Evolutionary conservation across 257 asterid species (phyloP), one percentile per base, ranked within the genome.

Genomic region (Forsythia suspensa): DNA sequence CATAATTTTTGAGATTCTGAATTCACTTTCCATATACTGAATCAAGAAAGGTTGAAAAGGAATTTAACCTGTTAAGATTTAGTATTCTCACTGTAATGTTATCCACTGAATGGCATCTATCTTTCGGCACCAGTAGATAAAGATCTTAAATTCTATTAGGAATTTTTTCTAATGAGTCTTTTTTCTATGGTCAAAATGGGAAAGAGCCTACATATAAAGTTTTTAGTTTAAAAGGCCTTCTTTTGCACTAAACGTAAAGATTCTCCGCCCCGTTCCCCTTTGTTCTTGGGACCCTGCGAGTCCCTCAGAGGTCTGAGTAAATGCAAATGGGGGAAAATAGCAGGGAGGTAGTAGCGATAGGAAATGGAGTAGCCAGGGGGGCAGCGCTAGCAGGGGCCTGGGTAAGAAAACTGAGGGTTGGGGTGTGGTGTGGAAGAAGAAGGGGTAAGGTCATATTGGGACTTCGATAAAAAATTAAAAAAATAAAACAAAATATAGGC

Each of bases 1-100:
- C 79, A 82, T 86, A 73, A 75, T 68, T 70, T 66, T 79, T 66
- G 0, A 67, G 87, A 79, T 85, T 82, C 86, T 80, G 81, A 72
- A 70, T 80, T 72, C 70, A 59, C 52, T 46, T 41, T 80, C 75
- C 46, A 29, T 65, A 41, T 46, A 38, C 29, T 57, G 66, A 44
- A 79, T 73, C 76, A 73, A 76, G 21, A 73, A 34, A 71, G 44
- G 29, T 36, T 48, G 65, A 34, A 77, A 73, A 40, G 44, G 8
- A 48, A 63, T 52, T 85, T 55, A 72, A 29, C 48, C n/a, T 74
- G 44, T 69, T 38, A 4, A 40, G 51, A 78, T 43, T 61, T 5
- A 20, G 15, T 65, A 77, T 37, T 77, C 74, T 29, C 37, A 20
- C 10, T 8, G 42, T 77, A 70, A 67, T 72, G 42, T 43, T 81